Conservation (phyloP, 192 early-diverging fungal genomes). For the Radiomyces spectabilis region DNA sequence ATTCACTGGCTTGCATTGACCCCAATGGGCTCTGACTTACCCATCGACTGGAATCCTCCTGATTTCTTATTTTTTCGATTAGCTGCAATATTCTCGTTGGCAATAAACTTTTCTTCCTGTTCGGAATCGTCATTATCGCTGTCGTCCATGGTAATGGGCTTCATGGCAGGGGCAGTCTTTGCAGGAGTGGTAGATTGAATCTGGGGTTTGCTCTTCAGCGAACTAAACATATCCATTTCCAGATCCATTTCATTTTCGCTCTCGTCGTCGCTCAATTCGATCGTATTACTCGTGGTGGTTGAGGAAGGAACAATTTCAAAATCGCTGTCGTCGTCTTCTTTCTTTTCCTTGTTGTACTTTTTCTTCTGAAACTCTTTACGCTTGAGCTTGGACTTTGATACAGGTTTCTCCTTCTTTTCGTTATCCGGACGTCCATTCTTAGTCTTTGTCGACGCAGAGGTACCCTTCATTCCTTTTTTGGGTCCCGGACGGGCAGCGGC, state of each 20-base stretch:
- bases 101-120: conserved; percentile 33
- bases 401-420: not conserved
- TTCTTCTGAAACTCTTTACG: conserved; percentile 19
- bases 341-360: conserved; percentile 17
- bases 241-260: conserved; percentile 10
- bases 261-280: conserved; percentile 1
- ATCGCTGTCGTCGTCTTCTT: conserved; percentile 27
- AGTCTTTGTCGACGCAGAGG: too few relatives aligned
- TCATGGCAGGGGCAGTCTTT: not conserved
- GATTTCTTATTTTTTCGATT: conserved; percentile 95
- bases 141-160: conserved; percentile 8
- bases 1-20: not conserved
- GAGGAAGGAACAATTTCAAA: conserved; percentile 25
- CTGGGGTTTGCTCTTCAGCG: not conserved
- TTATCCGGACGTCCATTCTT: too few relatives aligned
- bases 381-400: conserved; percentile 16
- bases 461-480: too few relatives aligned
- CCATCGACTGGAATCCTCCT: conserved; percentile 98
- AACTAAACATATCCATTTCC: conserved; percentile 27
- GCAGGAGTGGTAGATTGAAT: not conserved
- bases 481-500: too few relatives aligned
- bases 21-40: conserved; percentile 15
- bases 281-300: not conserved
- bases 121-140: conserved; percentile 3
- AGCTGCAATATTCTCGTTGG: conserved; percentile 44